Evolutionary conservation across 208 protist genomes (phyloP).

Genomic region (Acanthamoeba healyi): DNA sequence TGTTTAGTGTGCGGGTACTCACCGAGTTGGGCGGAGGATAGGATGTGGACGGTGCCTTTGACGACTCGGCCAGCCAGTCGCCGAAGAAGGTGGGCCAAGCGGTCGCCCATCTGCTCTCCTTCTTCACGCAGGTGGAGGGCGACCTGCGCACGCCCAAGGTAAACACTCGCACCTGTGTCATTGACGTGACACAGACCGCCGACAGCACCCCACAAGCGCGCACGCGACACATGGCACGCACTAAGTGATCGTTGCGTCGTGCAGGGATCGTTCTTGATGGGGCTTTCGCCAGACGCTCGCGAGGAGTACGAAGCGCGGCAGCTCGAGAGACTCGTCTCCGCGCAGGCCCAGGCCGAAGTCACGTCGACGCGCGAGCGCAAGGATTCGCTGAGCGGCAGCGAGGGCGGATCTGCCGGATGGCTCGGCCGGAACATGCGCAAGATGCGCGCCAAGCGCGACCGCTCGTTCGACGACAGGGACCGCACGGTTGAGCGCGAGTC

Average conservation of each 20-base stretch:
- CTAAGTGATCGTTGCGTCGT: background rate
- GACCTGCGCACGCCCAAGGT: constrained; percentile 10
- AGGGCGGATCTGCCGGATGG: background rate
- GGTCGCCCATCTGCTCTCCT: background rate
- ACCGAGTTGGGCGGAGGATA: background rate
- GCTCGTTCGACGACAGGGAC: background rate
- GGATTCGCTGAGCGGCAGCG: background rate
- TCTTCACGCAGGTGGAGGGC: background rate
- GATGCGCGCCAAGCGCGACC: constrained; percentile 15
- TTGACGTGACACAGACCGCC: too few species aligned
- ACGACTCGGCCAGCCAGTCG: background rate
- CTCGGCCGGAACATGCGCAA: constrained; percentile 39
- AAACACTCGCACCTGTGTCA: background rate
- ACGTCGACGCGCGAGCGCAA: background rate
- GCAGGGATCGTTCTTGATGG: constrained; percentile 12
- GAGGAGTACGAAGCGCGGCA: constrained; percentile 13
- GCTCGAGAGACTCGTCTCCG: background rate
- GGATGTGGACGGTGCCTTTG: constrained; percentile 4
- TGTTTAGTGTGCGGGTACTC: background rate
- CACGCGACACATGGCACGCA: background rate
- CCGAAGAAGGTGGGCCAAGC: constrained; percentile 20
- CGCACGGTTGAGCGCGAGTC: background rate
- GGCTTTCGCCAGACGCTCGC: constrained; percentile 1
- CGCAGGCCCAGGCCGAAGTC: background rate
- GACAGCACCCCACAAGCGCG: background rate